Evolutionary conservation across 805 yeast species (phyloP), one percentile per base, ranked within the genome.

Genomic region (Wickerhamomyces sydowiorum): DNA sequence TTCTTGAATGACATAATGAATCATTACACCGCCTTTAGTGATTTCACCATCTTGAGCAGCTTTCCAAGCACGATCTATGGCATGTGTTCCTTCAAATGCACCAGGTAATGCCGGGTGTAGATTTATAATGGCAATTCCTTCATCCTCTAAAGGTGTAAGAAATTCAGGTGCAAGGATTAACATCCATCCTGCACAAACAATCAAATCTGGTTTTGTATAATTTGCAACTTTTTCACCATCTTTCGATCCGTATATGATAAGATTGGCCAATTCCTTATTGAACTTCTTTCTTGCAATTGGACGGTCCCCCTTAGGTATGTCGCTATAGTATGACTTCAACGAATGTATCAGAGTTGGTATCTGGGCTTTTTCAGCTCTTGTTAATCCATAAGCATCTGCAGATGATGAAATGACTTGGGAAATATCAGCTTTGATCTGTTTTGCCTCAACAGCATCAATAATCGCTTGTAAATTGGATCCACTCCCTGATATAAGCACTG

Each of bases 141-240:
- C 77, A 3, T 72, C 60, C 39, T 70, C 76, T 27, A 90, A 62
- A 3, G 90, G 89, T 31, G 68, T 65, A 46, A 93, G 69, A 51
- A 88, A 89, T 18, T 77, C 70, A 4, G 87, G 80, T 1, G 96
- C 85, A 45, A 93, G 70, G 44, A 93, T 93, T 40, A 93, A 74
- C 90, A 93, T 82, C 99, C 99, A 93, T 2, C 99, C 99, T 5
- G 99, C 99, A 66, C 99, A 93, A 6, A 93, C 97, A 32, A 93
- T 80, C 48, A 93, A 70, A 51, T 86, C 86, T 5, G 98, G 98
- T 50, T 73, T 72, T 25, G 61, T 51, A 40, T 77, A 72, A 24
- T 39, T 45, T 24, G 49, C 52, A 29, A 44, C 56, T 29, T 49
- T 52, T 29, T 51, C 58, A 13, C 69, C 75, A 15, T 62, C 65